A percentile compares a stretch with the other conserved stretches of the same genome.
These are phyloP conservation scores for Decorospora gaudefroyi DNA, from an alignment of 2,329 filamentous ascomycete genomes.

Conservation along the genomic window DNA sequence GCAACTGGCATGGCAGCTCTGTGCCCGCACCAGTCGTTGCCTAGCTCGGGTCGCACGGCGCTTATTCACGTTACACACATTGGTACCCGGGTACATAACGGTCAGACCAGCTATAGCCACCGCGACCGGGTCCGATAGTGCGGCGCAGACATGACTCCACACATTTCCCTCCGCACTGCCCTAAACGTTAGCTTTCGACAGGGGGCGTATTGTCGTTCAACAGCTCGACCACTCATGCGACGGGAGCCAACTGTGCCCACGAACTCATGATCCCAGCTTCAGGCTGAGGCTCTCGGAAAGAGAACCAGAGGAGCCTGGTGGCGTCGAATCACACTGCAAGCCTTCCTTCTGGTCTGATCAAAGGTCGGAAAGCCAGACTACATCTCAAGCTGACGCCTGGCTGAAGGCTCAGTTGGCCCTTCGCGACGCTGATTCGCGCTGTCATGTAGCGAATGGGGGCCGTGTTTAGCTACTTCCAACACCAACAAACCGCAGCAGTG, in stretches of 20 bases:
- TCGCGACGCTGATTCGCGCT: conserved; percentile 15
- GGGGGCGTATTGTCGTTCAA: not conserved
- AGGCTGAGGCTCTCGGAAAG: conserved; percentile 11
- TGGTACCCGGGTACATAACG: conserved; percentile 2
- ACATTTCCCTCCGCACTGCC: not conserved
- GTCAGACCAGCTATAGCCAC: conserved; percentile 9
- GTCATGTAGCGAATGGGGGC: conserved; percentile 6
- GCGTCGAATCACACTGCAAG: conserved; percentile 9
- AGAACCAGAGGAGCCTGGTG: conserved; percentile 9
- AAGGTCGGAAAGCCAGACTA: not conserved
- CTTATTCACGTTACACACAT: conserved; percentile 14
- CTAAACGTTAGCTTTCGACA: not conserved
- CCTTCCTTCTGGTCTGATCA: conserved; percentile 9
- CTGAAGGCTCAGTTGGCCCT: conserved; percentile 11
- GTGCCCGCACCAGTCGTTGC: conserved; percentile 9
- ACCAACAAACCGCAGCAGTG: conserved; percentile 7
- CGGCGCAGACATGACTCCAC: conserved; percentile 9
- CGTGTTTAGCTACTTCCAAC: conserved; percentile 7
- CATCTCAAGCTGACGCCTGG: conserved; percentile 7
- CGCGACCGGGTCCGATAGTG: conserved; percentile 12
- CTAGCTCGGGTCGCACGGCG: conserved; percentile 11
- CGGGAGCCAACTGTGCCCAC: conserved; percentile 10
- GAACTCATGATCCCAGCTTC: conserved; percentile 23
- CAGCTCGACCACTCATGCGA: conserved; percentile 8
- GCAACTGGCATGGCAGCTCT: conserved; percentile 6